Evolutionary conservation across 2,329 filamentous ascomycete species (phyloP), one percentile per base, ranked within the genome.

Genomic region (Nothomitra cinnamomea): DNA sequence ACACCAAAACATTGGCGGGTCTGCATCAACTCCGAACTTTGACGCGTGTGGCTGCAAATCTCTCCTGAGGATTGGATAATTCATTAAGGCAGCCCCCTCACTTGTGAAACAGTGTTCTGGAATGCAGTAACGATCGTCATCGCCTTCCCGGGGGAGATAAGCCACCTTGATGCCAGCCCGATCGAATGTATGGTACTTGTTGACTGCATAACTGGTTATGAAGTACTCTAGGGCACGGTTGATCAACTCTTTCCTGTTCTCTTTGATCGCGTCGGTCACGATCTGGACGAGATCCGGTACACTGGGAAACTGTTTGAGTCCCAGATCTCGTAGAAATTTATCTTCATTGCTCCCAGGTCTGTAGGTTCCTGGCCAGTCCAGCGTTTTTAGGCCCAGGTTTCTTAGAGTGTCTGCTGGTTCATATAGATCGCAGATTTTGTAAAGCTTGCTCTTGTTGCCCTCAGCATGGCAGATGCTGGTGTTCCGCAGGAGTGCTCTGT

Each of bases 401-500:
- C 85, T 76, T 7, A 94, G 71, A 1, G 76, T 69, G 40, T 82
- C 79, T 53, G 82, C 82, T 3, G 88, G 89, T 64, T 90, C 86
- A 62, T 84, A 94, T 0, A 95, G 73, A 55, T 94, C 85, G 1
- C 79, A 83, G 0, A 90, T 77, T 59, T 78, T 83, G 68, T 85
- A 90, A 2, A 71, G 73, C 1, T 72, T 66, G 58, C 83, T 78
- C 58, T 77, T 65, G 54, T 67, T 65, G 48, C 72, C 72, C 64
- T 94, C 87, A 2, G 85, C 85, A 8, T 87, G 87, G 61, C 89
- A 90, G 43, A 96, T 87, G 10, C 79, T 79, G 0, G 87, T 87
- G 49, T 82, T 77, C 54, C 77, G 82, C 24, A 98, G 74, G 61
- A 83, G 85, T 58, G 79, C 80, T 53, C 95, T 76, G 64, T 98